phyloP scores from a whole-genome alignment of 768 basidiomycete genomes.

The Lactarius deliciosus region DNA sequence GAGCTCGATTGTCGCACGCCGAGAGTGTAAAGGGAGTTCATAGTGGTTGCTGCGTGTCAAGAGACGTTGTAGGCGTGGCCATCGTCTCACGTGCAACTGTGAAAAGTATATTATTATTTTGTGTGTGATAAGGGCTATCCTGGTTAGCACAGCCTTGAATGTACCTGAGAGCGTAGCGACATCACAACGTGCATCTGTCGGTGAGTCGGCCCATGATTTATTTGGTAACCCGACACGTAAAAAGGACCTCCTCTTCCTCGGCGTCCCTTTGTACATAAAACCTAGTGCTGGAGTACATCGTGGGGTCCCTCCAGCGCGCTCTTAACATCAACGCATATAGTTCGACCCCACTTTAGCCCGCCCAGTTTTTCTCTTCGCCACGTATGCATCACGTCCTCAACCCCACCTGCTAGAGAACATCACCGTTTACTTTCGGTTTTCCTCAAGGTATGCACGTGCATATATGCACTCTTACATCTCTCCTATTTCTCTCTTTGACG shows the following conservation, averaged over 20 bases:
- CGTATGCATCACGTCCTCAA: neutral
- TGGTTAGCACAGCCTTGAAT: neutral
- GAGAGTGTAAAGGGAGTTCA: slow-evolving; percentile 95
- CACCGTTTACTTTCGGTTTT: neutral
- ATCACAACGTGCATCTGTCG: neutral
- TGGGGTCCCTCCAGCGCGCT: neutral
- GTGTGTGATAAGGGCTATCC: neutral
- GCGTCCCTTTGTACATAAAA: neutral
- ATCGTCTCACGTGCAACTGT: neutral
- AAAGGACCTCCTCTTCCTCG: neutral
- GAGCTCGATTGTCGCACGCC: slow-evolving; percentile 91
- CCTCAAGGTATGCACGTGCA: slow-evolving; percentile 5
- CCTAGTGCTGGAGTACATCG: neutral
- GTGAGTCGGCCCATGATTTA: slow-evolving; percentile 12
- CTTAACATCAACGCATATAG: neutral
- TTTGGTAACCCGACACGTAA: slow-evolving; percentile 14
- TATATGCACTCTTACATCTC: neutral
- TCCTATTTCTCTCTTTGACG: neutral
- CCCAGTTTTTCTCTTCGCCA: neutral
- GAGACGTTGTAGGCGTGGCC: neutral
- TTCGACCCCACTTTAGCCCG: neutral
- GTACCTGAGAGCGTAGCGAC: neutral
- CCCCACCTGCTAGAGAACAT: neutral
- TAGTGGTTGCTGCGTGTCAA: slow-evolving; percentile 36
- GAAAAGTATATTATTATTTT: neutral